phyloP scores from a whole-genome alignment of 2,329 filamentous ascomycete genomes.

The Ophiostoma sp. region DNA sequence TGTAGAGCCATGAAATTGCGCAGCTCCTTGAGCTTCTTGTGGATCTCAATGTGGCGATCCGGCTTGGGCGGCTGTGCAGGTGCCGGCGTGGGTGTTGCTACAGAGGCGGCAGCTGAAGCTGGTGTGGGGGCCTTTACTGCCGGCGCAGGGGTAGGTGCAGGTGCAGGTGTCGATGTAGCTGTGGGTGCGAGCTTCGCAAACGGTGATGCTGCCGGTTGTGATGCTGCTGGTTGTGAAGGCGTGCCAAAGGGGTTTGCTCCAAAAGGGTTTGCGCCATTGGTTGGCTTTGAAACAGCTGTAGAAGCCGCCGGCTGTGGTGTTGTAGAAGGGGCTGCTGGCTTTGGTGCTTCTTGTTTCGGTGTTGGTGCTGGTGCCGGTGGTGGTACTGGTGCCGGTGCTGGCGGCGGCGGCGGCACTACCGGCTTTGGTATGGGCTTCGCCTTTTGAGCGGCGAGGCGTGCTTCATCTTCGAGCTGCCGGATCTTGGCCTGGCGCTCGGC shows the following conservation, averaged over 20 bases:
- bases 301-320: background rate
- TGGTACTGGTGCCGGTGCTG: constrained; percentile 13
- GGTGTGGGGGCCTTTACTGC: constrained; percentile 15
- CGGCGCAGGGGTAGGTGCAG: background rate
- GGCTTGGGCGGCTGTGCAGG: constrained; percentile 9
- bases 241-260: background rate
- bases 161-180: background rate
- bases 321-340: background rate
- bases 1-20: constrained; percentile 44
- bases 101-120: constrained; percentile 9
- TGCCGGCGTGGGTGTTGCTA: background rate
- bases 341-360: background rate
- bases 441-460: constrained; percentile 33
- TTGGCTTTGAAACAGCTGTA: background rate
- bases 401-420: background rate
- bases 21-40: constrained; percentile 60
- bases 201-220: background rate
- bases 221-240: constrained; percentile 1
- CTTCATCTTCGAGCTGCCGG: constrained; percentile 31
- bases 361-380: constrained; percentile 15
- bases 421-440: constrained; percentile 31
- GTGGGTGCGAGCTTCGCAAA: background rate
- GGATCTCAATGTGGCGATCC: constrained; percentile 53
- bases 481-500: constrained; percentile 27
- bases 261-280: background rate